Evolutionary conservation across 2,329 filamentous ascomycete species (phyloP).

Genomic region (Penicillium occitanis): DNA sequence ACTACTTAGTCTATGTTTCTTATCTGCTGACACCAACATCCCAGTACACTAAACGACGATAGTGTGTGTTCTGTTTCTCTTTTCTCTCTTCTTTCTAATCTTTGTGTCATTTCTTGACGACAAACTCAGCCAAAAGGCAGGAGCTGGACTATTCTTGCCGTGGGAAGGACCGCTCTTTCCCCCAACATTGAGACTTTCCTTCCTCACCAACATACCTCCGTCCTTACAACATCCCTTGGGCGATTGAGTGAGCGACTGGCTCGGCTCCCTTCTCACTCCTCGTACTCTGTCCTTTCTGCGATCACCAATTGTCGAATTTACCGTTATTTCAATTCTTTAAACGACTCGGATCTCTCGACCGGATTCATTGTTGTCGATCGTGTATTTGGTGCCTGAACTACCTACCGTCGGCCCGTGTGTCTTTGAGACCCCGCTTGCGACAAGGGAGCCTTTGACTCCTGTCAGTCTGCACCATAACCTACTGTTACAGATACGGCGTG

Average conservation of each 20-base stretch:
- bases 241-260: slow-evolving; percentile 7
- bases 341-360: background rate
- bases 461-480: background rate
- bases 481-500: no score
- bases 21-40: slow-evolving; percentile 16
- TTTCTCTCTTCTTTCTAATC: background rate
- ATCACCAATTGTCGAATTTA: background rate
- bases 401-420: slow-evolving; percentile 6
- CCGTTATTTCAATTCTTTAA: background rate
- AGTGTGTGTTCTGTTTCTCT: slow-evolving; percentile 12
- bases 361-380: background rate
- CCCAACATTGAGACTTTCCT: background rate
- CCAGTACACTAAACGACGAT: background rate
- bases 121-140: background rate
- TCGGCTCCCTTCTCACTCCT: slow-evolving; percentile 5
- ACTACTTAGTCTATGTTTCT: slow-evolving; percentile 3
- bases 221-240: slow-evolving; percentile 7
- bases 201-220: slow-evolving; percentile 9
- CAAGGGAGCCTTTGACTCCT: slow-evolving; percentile 1
- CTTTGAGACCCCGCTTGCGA: slow-evolving; percentile 12
- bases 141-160: slow-evolving; percentile 6
- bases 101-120: background rate
- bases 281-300: background rate
- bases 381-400: slow-evolving; percentile 16
- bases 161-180: background rate